Evolutionary conservation across 805 yeast genomes (phyloP).

Genomic region (Gaillardinia entomophila): DNA sequence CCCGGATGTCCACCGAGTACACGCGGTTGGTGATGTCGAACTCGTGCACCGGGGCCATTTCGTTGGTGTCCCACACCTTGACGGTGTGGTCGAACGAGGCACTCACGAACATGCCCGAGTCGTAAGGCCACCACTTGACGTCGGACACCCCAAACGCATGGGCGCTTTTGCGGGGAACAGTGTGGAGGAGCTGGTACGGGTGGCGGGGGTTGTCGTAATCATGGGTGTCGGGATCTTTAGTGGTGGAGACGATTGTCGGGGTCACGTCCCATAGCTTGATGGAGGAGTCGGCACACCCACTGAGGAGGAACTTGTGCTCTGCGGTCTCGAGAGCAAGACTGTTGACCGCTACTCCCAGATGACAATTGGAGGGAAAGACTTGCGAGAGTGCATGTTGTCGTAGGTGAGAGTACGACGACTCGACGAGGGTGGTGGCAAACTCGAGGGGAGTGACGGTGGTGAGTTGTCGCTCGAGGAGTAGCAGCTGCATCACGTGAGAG

Average conservation of each 20-base stretch:
- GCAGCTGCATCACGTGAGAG: slow-evolving; percentile 28
- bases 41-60: slow-evolving; percentile 58
- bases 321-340: slow-evolving; percentile 50
- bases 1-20: slow-evolving; percentile 56
- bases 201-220: slow-evolving; percentile 3
- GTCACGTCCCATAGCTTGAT: slow-evolving; percentile 62
- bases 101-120: slow-evolving; percentile 78
- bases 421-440: slow-evolving; percentile 30
- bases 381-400: slow-evolving; percentile 14
- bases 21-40: slow-evolving; percentile 60
- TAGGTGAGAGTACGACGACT: slow-evolving; percentile 27
- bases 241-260: slow-evolving; percentile 3
- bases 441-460: slow-evolving; percentile 25
- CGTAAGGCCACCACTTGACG: slow-evolving; percentile 84
- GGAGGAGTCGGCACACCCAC: slow-evolving; percentile 71
- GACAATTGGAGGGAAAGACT: slow-evolving; percentile 39
- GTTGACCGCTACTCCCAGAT: slow-evolving; percentile 50
- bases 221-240: slow-evolving; percentile 6
- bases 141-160: slow-evolving; percentile 73
- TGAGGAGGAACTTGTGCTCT: slow-evolving; percentile 44
- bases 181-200: slow-evolving; percentile 16
- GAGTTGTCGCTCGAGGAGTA: slow-evolving; percentile 27
- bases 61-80: slow-evolving; percentile 75
- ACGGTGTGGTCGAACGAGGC: slow-evolving; percentile 75
- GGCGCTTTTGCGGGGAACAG: slow-evolving; percentile 31